A percentile compares a stretch with the other conserved stretches of the same genome.
Conservation (phyloP, 768 basidiomycete species). For the Naganishia randhawae region DNA sequence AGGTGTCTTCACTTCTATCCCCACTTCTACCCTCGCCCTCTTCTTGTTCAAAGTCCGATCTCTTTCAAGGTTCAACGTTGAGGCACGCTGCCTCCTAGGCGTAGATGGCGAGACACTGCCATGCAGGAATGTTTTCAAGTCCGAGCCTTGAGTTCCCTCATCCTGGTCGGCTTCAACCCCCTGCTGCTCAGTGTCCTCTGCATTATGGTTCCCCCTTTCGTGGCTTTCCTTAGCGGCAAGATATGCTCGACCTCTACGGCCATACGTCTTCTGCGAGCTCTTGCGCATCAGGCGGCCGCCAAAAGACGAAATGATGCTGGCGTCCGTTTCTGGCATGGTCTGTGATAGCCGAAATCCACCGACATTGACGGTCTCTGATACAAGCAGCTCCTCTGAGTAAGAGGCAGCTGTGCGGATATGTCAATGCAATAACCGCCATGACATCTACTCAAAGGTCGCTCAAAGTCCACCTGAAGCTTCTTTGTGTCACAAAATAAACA, state of each 20-base stretch:
- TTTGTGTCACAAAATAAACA: too few species aligned
- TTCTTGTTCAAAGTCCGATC: neutral
- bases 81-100: neutral
- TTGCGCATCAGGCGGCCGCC: neutral
- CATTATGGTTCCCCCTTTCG: neutral
- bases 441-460: too few species aligned
- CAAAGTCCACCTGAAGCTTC: too few species aligned
- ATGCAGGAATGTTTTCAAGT: neutral
- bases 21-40: neutral
- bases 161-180: neutral
- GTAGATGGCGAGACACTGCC: neutral
- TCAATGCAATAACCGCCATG: too few species aligned
- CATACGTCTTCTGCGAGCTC: constrained; percentile 13
- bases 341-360: neutral
- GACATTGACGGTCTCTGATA: neutral
- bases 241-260: constrained; percentile 6
- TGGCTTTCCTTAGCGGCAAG: neutral
- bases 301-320: neutral
- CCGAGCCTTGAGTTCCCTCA: neutral
- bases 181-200: neutral
- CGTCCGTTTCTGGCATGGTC: neutral
- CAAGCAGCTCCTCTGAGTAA: too few species aligned
- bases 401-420: too few species aligned
- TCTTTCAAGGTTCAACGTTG: neutral
- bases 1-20: neutral